Evolutionary conservation across 2,329 filamentous ascomycete species (phyloP), one percentile per base, ranked within the genome.

Genomic region (Aspergillus nomiae): DNA sequence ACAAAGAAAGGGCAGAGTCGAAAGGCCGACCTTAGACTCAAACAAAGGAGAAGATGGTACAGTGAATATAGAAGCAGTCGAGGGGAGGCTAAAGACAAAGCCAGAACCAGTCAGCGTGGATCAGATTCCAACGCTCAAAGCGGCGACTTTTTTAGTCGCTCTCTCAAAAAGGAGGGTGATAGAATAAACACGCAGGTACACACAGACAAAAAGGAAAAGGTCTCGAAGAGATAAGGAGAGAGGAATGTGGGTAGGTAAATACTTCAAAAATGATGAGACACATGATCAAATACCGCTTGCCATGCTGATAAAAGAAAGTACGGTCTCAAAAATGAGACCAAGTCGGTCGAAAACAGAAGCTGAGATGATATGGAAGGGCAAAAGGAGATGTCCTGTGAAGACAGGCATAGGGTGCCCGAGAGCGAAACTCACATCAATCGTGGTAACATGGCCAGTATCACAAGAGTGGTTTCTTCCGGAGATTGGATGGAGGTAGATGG

Each of bases 401-500:
- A 53, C 60, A 60, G 63, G 63, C 58, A 65, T 38, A 56, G 24
- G 60, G 60, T 58, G 65, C 65, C 69, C 67, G 63, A 66, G 62
- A 67, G 63, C 64, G 64, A 63, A 64, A 70, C 67, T 70, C 67
- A 71, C 70, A 69, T 75, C 72, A 74, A 69, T 76, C 73, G 63
- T 76, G 67, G 64, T 60, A 74, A 71, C 69, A 73, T 74, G 70
- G 72, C 62, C 65, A 65, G 65, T 69, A 70, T 72, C 64, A 51
- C 51, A 64, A 54, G 62, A 63, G 53, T 55, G 61, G 57, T 60
- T 67, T 63, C 53, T 28, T 51, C 50, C 53, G 60, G 62, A 56
- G 60, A 32, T 50, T 59, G 59, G 61, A 32, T 9, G 26, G 48
- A 30, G 28, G 28, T 50, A 64, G 36, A 59, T 60, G 48, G 58